phyloP scores from a whole-genome alignment of 108 stramenopile species.

The Discostella stelligeroides region DNA sequence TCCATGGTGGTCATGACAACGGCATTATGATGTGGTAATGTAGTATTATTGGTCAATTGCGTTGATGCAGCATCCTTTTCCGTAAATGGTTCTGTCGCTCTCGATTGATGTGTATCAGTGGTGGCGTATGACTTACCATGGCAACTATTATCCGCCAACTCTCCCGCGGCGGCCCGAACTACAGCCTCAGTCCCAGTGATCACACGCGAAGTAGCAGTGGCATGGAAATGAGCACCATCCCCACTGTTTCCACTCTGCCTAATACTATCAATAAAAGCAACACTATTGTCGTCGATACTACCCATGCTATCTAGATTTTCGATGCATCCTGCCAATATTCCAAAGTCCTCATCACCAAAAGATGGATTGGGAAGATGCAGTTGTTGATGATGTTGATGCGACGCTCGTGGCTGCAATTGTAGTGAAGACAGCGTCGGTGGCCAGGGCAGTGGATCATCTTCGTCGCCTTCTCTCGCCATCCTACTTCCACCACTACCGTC shows the following conservation, averaged over 20 bases:
- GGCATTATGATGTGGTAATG: too few species aligned
- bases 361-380: background rate
- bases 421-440: background rate
- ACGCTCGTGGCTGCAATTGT: background rate
- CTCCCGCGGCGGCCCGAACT: background rate
- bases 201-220: background rate
- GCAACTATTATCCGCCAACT: background rate
- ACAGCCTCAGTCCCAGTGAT: background rate
- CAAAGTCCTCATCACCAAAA: conserved; percentile 9
- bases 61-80: too few species aligned
- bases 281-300: background rate
- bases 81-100: too few species aligned
- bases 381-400: background rate
- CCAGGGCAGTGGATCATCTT: background rate
- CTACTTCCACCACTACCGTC: background rate
- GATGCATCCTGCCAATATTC: conserved; percentile 6
- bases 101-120: too few species aligned
- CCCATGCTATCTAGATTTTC: conserved; percentile 8
- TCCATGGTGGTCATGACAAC: too few species aligned
- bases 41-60: too few species aligned
- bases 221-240: background rate
- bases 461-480: background rate
- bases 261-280: background rate
- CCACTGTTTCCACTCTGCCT: background rate
- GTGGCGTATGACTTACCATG: too few species aligned